Evolutionary conservation across 768 basidiomycete genomes (phyloP).

Genomic region (Fistulinella prunicolor): DNA sequence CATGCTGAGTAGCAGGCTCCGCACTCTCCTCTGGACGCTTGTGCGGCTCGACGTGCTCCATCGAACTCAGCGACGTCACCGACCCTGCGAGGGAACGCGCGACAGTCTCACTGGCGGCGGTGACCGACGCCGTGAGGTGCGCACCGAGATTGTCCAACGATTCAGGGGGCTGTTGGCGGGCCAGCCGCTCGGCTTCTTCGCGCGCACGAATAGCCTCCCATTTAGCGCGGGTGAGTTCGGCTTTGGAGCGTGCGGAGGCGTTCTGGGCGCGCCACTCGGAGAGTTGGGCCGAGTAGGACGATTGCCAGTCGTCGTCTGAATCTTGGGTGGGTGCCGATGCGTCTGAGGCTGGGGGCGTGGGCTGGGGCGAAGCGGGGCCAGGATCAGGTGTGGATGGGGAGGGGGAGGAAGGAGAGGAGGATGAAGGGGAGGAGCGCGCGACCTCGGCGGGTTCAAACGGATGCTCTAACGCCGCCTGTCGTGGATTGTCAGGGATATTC

Average conservation of each 20-base stretch:
- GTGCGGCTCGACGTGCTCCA: slow-evolving; percentile 13
- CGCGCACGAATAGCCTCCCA: slow-evolving; percentile 63
- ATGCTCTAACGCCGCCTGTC: slow-evolving; percentile 24
- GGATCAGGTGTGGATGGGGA: not conserved
- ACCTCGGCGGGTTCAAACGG: slow-evolving; percentile 28
- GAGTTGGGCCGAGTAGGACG: slow-evolving; percentile 66
- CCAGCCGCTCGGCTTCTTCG: slow-evolving; percentile 45
- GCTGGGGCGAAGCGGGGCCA: not conserved
- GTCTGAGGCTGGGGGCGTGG: not conserved
- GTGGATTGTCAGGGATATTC: not conserved
- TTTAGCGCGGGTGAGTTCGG: slow-evolving; percentile 65
- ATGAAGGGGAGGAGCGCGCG: slow-evolving; percentile 10
- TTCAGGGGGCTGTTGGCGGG: slow-evolving; percentile 22
- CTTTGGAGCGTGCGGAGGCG: slow-evolving; percentile 68
- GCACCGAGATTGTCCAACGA: slow-evolving; percentile 24
- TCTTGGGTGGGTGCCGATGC: too few species aligned
- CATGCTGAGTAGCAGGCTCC: slow-evolving; percentile 2
- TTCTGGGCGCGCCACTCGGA: slow-evolving; percentile 70
- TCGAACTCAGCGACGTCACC: slow-evolving; percentile 17
- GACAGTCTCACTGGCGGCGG: slow-evolving; percentile 18
- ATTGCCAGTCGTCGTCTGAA: slow-evolving; percentile 56
- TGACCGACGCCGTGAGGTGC: slow-evolving; percentile 22
- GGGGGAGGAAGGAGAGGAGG: not conserved
- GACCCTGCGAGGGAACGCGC: slow-evolving; percentile 19
- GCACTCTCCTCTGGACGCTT: slow-evolving; percentile 30